These are phyloP conservation scores for Exophiala sideris DNA, from an alignment of 2,329 filamentous ascomycete genomes.

Conservation along the genomic window DNA sequence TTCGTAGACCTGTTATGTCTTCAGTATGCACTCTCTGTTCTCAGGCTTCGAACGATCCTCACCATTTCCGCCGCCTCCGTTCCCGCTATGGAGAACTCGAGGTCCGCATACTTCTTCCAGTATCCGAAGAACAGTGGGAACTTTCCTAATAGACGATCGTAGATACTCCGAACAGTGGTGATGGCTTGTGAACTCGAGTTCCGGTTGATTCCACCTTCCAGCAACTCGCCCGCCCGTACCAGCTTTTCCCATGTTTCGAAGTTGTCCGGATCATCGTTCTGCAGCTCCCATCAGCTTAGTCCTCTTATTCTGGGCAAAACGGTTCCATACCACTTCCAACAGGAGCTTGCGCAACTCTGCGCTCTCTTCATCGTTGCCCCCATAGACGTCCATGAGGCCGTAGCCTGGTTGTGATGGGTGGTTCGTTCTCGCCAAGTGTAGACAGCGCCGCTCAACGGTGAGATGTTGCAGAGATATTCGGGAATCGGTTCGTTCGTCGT, in stretches of 20 bases:
- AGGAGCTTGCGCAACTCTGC: constrained; percentile 76
- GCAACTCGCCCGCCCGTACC: constrained; percentile 72
- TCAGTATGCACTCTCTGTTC: constrained; percentile 15
- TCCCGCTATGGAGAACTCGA: constrained; percentile 94
- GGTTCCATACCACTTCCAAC: constrained; percentile 64
- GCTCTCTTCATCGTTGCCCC: constrained; percentile 75
- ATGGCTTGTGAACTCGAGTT: constrained; percentile 96
- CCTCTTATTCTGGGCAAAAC: background rate
- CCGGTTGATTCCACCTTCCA: constrained; percentile 90
- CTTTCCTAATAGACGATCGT: constrained; percentile 89
- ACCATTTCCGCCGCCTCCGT: constrained; percentile 98
- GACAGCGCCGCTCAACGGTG: background rate
- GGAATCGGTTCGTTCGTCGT: too few relatives aligned
- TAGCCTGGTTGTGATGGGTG: constrained; percentile 5
- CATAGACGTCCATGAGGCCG: constrained; percentile 54
- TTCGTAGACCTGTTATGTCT: constrained; percentile 72
- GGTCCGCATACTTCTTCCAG: constrained; percentile 99
- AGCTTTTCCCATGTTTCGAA: constrained; percentile 96
- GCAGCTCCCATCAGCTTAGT: constrained; percentile 8
- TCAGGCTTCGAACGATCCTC: constrained; percentile 20
- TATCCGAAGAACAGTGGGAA: constrained; percentile 96
- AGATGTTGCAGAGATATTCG: background rate
- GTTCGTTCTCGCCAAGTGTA: background rate
- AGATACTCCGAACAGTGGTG: constrained; percentile 77
- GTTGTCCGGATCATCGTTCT: constrained; percentile 74